phyloP scores from a whole-genome alignment of 2,329 filamentous ascomycete genomes.

The Arthrobotrys sphaeroides region DNA sequence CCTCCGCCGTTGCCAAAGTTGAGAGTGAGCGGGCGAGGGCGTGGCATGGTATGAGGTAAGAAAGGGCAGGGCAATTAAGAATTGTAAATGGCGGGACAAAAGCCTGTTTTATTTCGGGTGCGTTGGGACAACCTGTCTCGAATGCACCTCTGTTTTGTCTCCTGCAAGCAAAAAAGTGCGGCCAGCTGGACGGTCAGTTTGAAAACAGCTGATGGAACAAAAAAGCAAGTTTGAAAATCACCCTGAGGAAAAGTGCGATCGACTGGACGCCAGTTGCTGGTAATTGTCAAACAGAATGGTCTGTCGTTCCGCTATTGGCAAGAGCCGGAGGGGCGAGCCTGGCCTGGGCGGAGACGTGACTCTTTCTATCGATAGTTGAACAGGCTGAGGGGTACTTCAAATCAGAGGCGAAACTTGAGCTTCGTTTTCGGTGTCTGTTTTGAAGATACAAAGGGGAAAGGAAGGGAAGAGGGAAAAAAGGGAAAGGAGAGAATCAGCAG shows the following conservation, averaged over 20 bases:
- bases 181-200: conserved; percentile 6
- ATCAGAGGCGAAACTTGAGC: conserved; percentile 11
- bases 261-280: conserved; percentile 27
- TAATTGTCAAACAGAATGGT: conserved; percentile 39
- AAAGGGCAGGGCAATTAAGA: conserved; percentile 13
- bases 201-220: conserved; percentile 20
- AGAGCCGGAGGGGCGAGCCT: conserved; percentile 32
- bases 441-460: neutral
- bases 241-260: conserved; percentile 20
- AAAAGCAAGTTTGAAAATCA: conserved; percentile 38
- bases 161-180: conserved; percentile 37
- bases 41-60: conserved; percentile 45
- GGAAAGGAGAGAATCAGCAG: conserved; percentile 8
- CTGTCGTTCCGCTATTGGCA: conserved; percentile 48
- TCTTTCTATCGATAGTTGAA: conserved; percentile 37
- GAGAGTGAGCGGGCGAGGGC: conserved; percentile 40
- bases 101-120: conserved; percentile 52
- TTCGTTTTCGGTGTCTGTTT: conserved; percentile 18
- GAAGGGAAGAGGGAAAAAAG: neutral
- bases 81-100: conserved; percentile 42
- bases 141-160: conserved; percentile 19
- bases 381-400: conserved; percentile 16
- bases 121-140: conserved; percentile 43
- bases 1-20: conserved; percentile 39
- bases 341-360: conserved; percentile 20